Conservation (phyloP, 2,329 filamentous ascomycete species). For the Seiridium cupressi region DNA sequence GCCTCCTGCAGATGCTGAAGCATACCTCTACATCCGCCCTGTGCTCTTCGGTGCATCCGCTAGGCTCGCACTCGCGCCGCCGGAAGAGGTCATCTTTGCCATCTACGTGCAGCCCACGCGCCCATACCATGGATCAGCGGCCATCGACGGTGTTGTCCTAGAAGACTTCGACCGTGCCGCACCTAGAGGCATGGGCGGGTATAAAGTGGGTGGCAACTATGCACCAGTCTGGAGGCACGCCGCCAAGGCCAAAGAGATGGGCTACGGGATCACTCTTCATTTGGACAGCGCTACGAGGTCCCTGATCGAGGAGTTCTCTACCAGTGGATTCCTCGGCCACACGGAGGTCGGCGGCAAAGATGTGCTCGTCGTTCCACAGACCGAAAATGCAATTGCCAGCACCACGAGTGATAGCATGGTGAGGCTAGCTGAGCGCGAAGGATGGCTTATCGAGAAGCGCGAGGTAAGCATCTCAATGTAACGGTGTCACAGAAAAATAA, state of each 20-base stretch:
- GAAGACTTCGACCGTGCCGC: constrained; percentile 8
- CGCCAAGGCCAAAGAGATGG: background rate
- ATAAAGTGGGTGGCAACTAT: constrained; percentile 8
- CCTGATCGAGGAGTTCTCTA: constrained; percentile 8
- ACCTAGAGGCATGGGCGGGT: constrained; percentile 4
- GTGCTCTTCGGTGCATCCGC: constrained; percentile 5
- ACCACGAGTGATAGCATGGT: constrained; percentile 9
- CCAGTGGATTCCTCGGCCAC: constrained; percentile 9
- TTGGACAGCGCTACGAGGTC: constrained; percentile 2
- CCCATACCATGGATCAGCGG: background rate
- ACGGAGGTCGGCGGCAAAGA: background rate
- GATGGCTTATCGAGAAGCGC: constrained; percentile 6
- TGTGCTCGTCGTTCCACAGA: constrained; percentile 6
- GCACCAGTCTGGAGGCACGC: constrained; percentile 2
- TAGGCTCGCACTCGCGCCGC: background rate
- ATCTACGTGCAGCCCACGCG: constrained; percentile 3
- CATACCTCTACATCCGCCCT: constrained; percentile 5
- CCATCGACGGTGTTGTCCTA: constrained; percentile 1
- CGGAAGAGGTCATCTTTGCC: constrained; percentile 3
- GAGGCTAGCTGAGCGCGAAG: constrained; percentile 1
- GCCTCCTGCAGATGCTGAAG: background rate
- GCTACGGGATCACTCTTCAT: constrained; percentile 3
- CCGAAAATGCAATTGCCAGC: constrained; percentile 8
- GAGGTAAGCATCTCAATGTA: background rate
- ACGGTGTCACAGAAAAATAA: too few species aligned